Percentiles rank a stretch among this genome's conserved stretches.
These are phyloP conservation scores for Aphanomyces cochlioides DNA, from an alignment of 352 stramenopile genomes.

Conservation along the genomic window DNA sequence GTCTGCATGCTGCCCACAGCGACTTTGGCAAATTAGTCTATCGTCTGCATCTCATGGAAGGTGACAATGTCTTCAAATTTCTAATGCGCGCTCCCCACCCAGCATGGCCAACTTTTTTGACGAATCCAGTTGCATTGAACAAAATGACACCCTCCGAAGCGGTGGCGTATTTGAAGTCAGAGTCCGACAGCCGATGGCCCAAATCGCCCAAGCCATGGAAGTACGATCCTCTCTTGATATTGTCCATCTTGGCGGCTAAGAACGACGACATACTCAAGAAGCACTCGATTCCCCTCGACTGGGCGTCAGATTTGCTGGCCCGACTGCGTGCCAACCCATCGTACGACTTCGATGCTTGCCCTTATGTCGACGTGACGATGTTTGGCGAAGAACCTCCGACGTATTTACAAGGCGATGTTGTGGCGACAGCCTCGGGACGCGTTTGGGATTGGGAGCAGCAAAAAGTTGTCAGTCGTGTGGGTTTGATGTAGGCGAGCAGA, in stretches of 20 bases:
- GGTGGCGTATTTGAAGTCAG: not conserved
- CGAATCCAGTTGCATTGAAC: not conserved
- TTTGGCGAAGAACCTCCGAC: slow-evolving; percentile 11
- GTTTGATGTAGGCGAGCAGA: not conserved
- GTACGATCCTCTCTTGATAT: slow-evolving; percentile 5
- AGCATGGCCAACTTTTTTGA: slow-evolving; percentile 14
- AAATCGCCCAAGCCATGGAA: not conserved
- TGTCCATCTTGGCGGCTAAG: not conserved
- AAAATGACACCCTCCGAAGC: not conserved
- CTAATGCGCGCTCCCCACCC: slow-evolving; percentile 7
- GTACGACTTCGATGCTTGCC: slow-evolving; percentile 9
- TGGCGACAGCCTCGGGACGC: not conserved
- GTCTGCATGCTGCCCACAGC: not conserved
- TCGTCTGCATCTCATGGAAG: not conserved
- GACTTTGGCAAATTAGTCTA: not conserved
- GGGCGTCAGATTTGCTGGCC: not conserved
- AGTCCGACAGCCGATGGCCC: not conserved
- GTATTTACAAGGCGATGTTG: not conserved
- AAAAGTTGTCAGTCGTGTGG: not conserved
- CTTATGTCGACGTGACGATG: slow-evolving; percentile 6
- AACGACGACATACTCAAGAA: not conserved
- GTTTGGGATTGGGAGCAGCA: slow-evolving; percentile 15
- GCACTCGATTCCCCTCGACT: not conserved
- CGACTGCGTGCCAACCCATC: not conserved
- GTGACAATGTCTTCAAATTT: slow-evolving; percentile 13